phyloP scores from a whole-genome alignment of 2,329 filamentous ascomycete genomes.

The Botryotinia calthae region DNA sequence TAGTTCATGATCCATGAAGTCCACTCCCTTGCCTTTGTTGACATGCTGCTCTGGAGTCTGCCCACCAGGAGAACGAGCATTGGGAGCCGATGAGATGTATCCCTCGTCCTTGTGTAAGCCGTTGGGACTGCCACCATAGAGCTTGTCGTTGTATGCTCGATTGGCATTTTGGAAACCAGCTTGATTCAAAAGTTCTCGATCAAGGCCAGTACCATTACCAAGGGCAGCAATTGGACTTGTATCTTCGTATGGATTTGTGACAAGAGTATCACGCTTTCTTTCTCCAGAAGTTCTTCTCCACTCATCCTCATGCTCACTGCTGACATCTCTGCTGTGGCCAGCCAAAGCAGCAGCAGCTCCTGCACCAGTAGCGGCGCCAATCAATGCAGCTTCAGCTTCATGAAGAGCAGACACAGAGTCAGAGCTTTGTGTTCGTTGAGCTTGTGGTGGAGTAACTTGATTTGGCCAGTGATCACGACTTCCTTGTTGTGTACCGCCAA shows the following conservation, averaged over 20 bases:
- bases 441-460: constrained; percentile 49
- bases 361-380: constrained; percentile 52
- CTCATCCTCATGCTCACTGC: constrained; percentile 60
- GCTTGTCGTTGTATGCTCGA: constrained; percentile 42
- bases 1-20: constrained; percentile 53
- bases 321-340: constrained; percentile 52
- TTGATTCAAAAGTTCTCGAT: constrained; percentile 46
- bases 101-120: constrained; percentile 76
- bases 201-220: constrained; percentile 36
- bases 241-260: constrained; percentile 67
- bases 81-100: constrained; percentile 73
- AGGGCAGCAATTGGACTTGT: constrained; percentile 57
- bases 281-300: constrained; percentile 62
- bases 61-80: constrained; percentile 51
- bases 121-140: constrained; percentile 50
- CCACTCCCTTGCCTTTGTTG: constrained; percentile 42
- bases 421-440: constrained; percentile 23
- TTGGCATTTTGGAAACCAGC: constrained; percentile 40
- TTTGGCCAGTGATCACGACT: constrained; percentile 52
- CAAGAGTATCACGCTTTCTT: constrained; percentile 62
- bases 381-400: constrained; percentile 39
- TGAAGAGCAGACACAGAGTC: constrained; percentile 34
- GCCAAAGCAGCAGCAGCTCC: constrained; percentile 54
- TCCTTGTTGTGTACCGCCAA: constrained; percentile 45
- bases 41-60: constrained; percentile 47